Evolutionary conservation across 768 basidiomycete genomes (phyloP), one percentile per base, ranked within the genome.

Genomic region (Exsudoporus frostii): DNA sequence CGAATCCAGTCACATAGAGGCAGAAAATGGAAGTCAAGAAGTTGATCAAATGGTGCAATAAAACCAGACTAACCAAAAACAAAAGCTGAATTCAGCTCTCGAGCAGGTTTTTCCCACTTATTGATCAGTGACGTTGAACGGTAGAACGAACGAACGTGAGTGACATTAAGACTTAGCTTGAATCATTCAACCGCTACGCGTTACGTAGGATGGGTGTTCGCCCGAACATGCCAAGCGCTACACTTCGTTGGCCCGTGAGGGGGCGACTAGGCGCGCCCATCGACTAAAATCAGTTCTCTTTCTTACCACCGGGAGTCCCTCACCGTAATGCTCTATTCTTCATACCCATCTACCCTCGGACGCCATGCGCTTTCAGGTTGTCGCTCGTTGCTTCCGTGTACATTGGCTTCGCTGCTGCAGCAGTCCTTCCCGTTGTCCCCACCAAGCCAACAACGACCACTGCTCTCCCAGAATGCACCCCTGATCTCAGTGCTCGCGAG

Each of bases 321-420:
- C 17, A 25, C 24, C 14, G 9, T n/a, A 24, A 17, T 20, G 13
- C 20, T 51, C 43, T 22, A 24, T 47, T 7, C 34, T 46, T 5
- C 32, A 19, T 25, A 19, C n/a, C 14, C 25, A 15, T 14, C 34
- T 15, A n/a, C n/a, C n/a, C n/a, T n/a, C n/a, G n/a, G n/a, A 37
- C 37, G 30, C 29, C 45, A 52, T 52, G 51, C 44, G 51, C n/a
- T 52, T 47, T 30, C 45, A n/a, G n/a, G n/a, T n/a, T n/a, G 36
- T 47, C 37, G 20, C 34, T 51, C 44, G n/a, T 30, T 51, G 29
- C 51, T 47, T 53, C 27, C 38, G 19, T 34, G 40, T 53, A 41
- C 39, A 45, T 53, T 11, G 39, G 46, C 32, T 41, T 53, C 15
- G 39, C 32, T n/a, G 38, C 38, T 2, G 45, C 51, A 14, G 38